phyloP scores from a whole-genome alignment of 805 yeast species.

The Huiozyma sinensis region DNA sequence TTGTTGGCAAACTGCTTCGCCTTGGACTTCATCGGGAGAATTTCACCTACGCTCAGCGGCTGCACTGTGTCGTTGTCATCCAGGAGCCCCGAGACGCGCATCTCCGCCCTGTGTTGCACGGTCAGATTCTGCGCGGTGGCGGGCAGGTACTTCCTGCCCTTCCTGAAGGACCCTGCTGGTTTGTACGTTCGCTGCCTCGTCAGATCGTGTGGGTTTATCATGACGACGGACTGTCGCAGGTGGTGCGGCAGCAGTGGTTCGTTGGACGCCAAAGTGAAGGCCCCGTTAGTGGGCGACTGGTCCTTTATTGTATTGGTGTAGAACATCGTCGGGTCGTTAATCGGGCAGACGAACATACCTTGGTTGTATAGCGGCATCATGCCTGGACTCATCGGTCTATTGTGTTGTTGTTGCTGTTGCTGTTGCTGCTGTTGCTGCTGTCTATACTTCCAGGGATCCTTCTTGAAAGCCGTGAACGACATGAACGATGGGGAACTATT shows the following conservation, averaged over 20 bases:
- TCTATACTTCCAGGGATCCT: conserved; percentile 19
- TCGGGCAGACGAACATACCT: conserved; percentile 31
- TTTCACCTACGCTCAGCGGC: conserved; percentile 20
- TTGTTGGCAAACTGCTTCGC: too few species aligned
- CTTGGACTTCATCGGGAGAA: conserved; percentile 28
- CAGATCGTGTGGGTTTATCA: conserved; percentile 64
- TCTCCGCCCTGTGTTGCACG: too few species aligned
- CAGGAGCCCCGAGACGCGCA: conserved; percentile 21
- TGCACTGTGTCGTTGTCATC: conserved; percentile 19
- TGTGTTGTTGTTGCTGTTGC: conserved; percentile 8
- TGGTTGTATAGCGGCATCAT: too few species aligned
- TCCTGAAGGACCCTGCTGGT: conserved; percentile 58
- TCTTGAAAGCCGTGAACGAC: conserved; percentile 24
- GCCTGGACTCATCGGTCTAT: conserved; percentile 10
- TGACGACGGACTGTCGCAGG: conserved; percentile 59
- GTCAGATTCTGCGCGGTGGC: conserved; percentile 29
- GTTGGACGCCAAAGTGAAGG: neutral
- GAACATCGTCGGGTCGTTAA: conserved; percentile 34
- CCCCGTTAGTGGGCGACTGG: neutral
- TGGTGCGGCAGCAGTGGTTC: conserved; percentile 32
- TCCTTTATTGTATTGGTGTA: conserved; percentile 11
- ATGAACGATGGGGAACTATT: conserved; percentile 20
- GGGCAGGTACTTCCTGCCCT: conserved; percentile 20
- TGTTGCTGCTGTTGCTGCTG: conserved; percentile 11
- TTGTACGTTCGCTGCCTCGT: conserved; percentile 39